These are phyloP conservation scores for Dictyostelium gargantuum DNA, from an alignment of 208 protist genomes.

Conservation along the genomic window DNA sequence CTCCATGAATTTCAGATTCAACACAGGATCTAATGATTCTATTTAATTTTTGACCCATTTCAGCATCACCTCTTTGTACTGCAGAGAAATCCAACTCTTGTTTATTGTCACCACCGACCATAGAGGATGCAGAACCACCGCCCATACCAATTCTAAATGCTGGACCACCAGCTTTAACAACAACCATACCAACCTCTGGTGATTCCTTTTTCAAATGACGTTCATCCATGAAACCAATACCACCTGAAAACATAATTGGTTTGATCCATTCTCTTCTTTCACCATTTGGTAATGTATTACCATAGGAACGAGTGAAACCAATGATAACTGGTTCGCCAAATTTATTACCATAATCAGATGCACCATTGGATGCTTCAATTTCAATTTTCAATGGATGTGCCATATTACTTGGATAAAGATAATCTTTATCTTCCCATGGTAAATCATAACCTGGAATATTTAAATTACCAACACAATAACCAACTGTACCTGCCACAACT, in stretches of 20 bases:
- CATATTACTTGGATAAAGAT: constrained; percentile 77
- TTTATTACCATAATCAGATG: constrained; percentile 85
- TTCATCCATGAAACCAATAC: constrained; percentile 82
- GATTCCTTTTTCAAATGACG: constrained; percentile 71
- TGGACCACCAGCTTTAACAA: constrained; percentile 87
- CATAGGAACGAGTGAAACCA: constrained; percentile 85
- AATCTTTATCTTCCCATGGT: constrained; percentile 79
- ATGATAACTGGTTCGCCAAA: constrained; percentile 85
- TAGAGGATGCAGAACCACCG: constrained; percentile 84
- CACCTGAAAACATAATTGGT: constrained; percentile 88
- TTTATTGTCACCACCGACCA: constrained; percentile 76
- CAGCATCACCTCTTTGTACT: constrained; percentile 87
- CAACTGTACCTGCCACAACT: constrained; percentile 84
- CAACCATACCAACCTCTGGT: constrained; percentile 81
- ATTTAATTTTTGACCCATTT: constrained; percentile 89
- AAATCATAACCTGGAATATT: constrained; percentile 82
- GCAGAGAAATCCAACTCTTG: constrained; percentile 84
- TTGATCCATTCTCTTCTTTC: constrained; percentile 85
- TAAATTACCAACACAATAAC: constrained; percentile 86
- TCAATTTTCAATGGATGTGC: constrained; percentile 83
- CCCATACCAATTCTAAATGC: constrained; percentile 87
- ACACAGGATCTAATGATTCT: constrained; percentile 85
- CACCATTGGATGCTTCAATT: constrained; percentile 85
- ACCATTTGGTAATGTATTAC: constrained; percentile 75
- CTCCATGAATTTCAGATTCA: constrained; percentile 75